phyloP scores from a whole-genome alignment of 1,284 basidiomycete species.

The Ustilago trichophora region DNA sequence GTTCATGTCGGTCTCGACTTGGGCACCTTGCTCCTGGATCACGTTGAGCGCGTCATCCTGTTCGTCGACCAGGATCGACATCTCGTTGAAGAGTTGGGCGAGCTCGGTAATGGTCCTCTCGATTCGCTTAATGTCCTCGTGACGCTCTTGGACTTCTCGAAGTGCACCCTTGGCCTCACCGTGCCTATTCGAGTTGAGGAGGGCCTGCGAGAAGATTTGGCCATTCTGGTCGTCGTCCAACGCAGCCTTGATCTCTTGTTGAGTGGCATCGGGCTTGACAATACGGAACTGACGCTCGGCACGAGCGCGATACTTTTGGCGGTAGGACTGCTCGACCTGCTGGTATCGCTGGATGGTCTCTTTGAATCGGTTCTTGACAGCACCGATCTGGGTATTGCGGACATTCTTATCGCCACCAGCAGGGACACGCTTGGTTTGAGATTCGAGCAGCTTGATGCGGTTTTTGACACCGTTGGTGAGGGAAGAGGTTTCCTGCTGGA shows the following conservation, averaged over 20 bases:
- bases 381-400: constrained; percentile 71
- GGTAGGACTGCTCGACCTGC: constrained; percentile 89
- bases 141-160: constrained; percentile 88
- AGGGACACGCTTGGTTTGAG: constrained; percentile 51
- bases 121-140: constrained; percentile 86
- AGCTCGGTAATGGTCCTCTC: constrained; percentile 87
- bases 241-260: constrained; percentile 78
- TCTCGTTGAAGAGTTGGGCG: constrained; percentile 84
- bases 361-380: constrained; percentile 69
- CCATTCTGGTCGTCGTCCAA: constrained; percentile 79
- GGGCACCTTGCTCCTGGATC: constrained; percentile 56
- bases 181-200: constrained; percentile 79
- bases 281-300: constrained; percentile 97
- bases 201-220: constrained; percentile 87
- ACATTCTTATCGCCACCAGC: constrained; percentile 65
- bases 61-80: constrained; percentile 65
- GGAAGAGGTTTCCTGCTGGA: constrained; percentile 59
- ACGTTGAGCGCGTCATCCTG: constrained; percentile 65
- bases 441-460: constrained; percentile 60
- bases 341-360: constrained; percentile 73
- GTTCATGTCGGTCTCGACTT: constrained; percentile 62
- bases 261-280: constrained; percentile 85
- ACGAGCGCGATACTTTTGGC: constrained; percentile 90
- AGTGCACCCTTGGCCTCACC: constrained; percentile 84
- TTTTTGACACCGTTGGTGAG: constrained; percentile 64